These are phyloP conservation scores for Apiospora aurea DNA, from an alignment of 2,329 filamentous ascomycete species.

Conservation along the genomic window DNA sequence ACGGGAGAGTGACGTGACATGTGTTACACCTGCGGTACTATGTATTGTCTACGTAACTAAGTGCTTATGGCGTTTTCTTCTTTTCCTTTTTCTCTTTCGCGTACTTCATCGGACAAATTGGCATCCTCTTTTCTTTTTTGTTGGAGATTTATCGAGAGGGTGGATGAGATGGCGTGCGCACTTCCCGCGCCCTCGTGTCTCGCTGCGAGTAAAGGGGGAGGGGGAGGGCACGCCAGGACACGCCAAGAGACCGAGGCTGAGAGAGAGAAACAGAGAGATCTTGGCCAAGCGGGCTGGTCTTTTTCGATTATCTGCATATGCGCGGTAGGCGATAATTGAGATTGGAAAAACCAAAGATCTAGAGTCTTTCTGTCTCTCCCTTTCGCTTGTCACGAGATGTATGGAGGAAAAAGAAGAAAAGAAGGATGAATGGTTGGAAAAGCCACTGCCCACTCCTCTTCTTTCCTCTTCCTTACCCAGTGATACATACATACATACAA, in stretches of 20 bases:
- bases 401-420: background rate
- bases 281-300: background rate
- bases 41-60: background rate
- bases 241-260: background rate
- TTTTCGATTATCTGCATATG: background rate
- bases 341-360: too few relatives aligned
- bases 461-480: background rate
- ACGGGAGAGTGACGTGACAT: constrained; percentile 12
- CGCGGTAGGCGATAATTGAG: background rate
- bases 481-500: background rate
- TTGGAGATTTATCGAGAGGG: background rate
- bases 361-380: background rate
- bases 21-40: background rate
- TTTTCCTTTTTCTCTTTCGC: background rate
- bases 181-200: background rate
- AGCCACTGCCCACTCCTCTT: background rate
- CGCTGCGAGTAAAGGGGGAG: background rate
- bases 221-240: background rate
- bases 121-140: background rate
- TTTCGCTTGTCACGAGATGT: background rate
- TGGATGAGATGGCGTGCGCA: background rate
- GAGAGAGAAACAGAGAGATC: too few relatives aligned
- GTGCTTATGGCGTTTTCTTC: constrained; percentile 3
- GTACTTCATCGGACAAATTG: background rate
- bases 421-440: background rate